Conservation (phyloP, 345 rosid species). For the Lepidium aucheri region DNA sequence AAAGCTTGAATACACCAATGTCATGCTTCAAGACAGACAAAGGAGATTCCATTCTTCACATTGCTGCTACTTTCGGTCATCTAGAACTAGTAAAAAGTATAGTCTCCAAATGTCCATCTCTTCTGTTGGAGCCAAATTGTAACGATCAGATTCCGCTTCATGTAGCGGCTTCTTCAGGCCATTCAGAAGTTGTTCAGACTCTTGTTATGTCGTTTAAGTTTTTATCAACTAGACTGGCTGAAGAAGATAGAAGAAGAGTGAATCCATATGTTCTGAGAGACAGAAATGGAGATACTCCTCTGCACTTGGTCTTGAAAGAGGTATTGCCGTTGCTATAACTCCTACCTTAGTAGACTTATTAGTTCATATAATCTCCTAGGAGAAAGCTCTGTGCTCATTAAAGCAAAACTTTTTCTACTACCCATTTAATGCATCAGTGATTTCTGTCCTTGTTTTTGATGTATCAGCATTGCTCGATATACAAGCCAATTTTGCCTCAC, state of each 20-base stretch:
- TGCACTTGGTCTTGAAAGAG: conserved; percentile 2
- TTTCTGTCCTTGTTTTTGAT: too few relatives aligned
- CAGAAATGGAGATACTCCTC: conserved; percentile 14
- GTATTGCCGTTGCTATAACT: too few relatives aligned
- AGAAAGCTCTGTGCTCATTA: too few relatives aligned
- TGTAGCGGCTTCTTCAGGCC: neutral
- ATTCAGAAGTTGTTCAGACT: neutral
- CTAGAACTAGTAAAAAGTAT: neutral
- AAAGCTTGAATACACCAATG: neutral
- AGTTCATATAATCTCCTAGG: too few relatives aligned
- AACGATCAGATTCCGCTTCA: conserved; percentile 16
- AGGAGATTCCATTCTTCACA: conserved; percentile 2
- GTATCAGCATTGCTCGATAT: too few relatives aligned
- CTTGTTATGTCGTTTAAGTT: neutral
- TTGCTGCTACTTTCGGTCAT: neutral
- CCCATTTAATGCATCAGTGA: too few relatives aligned
- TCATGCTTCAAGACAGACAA: neutral
- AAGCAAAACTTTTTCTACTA: too few relatives aligned
- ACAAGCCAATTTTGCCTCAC: too few relatives aligned
- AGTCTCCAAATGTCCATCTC: neutral
- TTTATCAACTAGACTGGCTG: neutral
- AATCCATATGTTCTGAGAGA: neutral
- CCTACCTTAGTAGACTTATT: too few relatives aligned
- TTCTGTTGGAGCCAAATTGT: neutral
- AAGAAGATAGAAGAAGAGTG: neutral